phyloP scores from a whole-genome alignment of 768 basidiomycete species.

The Obba rivulosa region DNA sequence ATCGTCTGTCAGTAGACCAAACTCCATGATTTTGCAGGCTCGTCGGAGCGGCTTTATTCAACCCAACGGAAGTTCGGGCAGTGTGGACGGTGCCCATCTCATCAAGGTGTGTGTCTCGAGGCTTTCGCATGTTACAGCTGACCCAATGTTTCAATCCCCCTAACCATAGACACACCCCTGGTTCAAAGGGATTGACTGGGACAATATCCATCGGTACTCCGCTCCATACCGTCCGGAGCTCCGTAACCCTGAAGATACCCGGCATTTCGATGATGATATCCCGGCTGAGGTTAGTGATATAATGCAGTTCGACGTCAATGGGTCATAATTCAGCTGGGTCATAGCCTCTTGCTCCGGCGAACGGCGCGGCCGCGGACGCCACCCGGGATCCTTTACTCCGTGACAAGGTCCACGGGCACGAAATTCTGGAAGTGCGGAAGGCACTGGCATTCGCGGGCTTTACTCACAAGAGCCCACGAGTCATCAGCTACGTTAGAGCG shows the following conservation, averaged over 20 bases:
- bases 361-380: conserved; percentile 76
- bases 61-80: conserved; percentile 38
- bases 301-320: not conserved
- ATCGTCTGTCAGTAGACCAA: conserved; percentile 65
- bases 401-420: conserved; percentile 78
- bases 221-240: conserved; percentile 92
- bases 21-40: conserved; percentile 70
- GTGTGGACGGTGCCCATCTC: conserved; percentile 79
- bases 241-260: conserved; percentile 76
- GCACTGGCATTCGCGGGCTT: conserved; percentile 87
- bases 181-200: conserved; percentile 90
- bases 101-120: conserved; percentile 65
- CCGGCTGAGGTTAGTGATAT: conserved; percentile 66
- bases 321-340: not conserved
- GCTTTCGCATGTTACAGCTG: conserved; percentile 2
- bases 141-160: conserved; percentile 8
- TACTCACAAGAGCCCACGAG: conserved; percentile 84
- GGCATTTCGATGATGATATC: conserved; percentile 94
- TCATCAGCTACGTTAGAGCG: conserved; percentile 68
- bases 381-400: conserved; percentile 87
- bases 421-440: conserved; percentile 88
- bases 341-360: conserved; percentile 84
- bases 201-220: conserved; percentile 72
- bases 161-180: conserved; percentile 71
- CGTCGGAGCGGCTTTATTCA: conserved; percentile 70